phyloP scores from a whole-genome alignment of 202 grass and related monocot genomes.

The Alloteropsis angusta region DNA sequence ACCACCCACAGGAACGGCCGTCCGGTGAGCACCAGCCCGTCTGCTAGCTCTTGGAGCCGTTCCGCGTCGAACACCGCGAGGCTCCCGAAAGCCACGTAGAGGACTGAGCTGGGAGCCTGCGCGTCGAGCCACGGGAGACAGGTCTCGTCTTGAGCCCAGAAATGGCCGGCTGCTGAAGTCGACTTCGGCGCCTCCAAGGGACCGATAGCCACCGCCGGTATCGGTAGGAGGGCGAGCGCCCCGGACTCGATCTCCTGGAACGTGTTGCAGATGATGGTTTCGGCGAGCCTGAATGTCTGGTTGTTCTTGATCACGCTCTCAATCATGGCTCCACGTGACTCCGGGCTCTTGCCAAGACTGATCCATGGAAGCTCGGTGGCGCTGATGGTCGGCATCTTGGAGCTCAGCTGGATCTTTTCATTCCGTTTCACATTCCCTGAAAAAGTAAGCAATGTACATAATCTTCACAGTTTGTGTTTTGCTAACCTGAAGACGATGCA shows the following conservation, averaged over 20 bases:
- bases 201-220: constrained; percentile 20
- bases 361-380: constrained; percentile 22
- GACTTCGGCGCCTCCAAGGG: constrained; percentile 26
- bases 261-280: constrained; percentile 48
- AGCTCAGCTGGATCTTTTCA: constrained; percentile 26
- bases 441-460: background rate
- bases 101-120: constrained; percentile 20
- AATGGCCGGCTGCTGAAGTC: background rate
- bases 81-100: constrained; percentile 38
- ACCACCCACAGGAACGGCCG: constrained; percentile 30
- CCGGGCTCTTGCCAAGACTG: background rate
- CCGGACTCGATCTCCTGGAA: constrained; percentile 43
- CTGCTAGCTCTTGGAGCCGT: constrained; percentile 21
- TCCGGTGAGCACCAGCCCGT: constrained; percentile 1
- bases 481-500: background rate
- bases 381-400: constrained; percentile 18
- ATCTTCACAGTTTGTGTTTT: background rate
- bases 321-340: constrained; percentile 23
- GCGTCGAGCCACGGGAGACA: constrained; percentile 31
- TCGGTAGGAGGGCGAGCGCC: constrained; percentile 10
- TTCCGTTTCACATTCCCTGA: background rate
- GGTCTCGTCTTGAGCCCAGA: constrained; percentile 12
- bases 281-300: background rate
- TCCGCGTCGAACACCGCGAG: background rate
- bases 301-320: background rate